These are phyloP conservation scores for Lanmaoa pseudosensibilis DNA, from an alignment of 768 basidiomycete genomes.

Conservation along the genomic window DNA sequence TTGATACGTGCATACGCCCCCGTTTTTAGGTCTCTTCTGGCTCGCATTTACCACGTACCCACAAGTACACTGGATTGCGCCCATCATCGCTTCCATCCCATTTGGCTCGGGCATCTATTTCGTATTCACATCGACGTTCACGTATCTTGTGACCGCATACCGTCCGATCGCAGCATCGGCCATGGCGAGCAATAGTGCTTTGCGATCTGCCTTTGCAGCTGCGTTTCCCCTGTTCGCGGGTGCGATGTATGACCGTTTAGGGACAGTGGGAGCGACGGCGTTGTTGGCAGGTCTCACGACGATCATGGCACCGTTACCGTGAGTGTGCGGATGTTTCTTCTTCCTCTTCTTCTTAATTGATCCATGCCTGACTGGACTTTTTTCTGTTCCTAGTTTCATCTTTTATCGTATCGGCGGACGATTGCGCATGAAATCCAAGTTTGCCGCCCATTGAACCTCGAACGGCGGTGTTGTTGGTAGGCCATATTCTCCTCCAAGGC, in stretches of 20 bases:
- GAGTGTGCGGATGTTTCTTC: slow-evolving; percentile 23
- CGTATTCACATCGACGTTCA: slow-evolving; percentile 70
- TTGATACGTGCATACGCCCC: background rate
- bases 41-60: slow-evolving; percentile 55
- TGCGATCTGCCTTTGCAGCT: slow-evolving; percentile 48
- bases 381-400: slow-evolving; percentile 40
- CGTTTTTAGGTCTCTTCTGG: slow-evolving; percentile 44
- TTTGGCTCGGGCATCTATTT: slow-evolving; percentile 60
- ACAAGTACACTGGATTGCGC: slow-evolving; percentile 47
- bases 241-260: slow-evolving; percentile 52
- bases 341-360: too few species aligned
- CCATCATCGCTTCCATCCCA: slow-evolving; percentile 44
- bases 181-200: slow-evolving; percentile 62
- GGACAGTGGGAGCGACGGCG: slow-evolving; percentile 71
- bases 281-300: slow-evolving; percentile 66
- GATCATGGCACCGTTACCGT: slow-evolving; percentile 64
- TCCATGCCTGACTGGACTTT: background rate
- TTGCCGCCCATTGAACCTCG: slow-evolving; percentile 32
- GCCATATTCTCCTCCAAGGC: background rate
- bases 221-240: slow-evolving; percentile 54
- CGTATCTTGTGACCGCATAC: slow-evolving; percentile 52
- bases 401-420: slow-evolving; percentile 48
- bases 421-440: slow-evolving; percentile 44
- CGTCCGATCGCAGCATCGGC: slow-evolving; percentile 58
- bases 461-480: background rate